These are phyloP conservation scores for Ogataea populi-albae DNA, from an alignment of 805 yeast species.

Conservation along the genomic window DNA sequence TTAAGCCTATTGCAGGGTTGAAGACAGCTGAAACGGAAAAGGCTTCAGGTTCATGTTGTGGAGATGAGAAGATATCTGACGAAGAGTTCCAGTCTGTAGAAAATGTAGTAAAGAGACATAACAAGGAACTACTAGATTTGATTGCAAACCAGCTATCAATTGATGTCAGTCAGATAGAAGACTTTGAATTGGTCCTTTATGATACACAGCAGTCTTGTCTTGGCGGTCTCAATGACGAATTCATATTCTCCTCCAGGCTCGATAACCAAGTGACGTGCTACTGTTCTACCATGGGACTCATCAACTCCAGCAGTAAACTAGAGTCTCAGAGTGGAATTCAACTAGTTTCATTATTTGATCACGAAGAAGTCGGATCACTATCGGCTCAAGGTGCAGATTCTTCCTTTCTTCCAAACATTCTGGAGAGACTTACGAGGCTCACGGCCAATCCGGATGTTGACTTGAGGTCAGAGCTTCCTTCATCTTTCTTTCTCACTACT, in stretches of 20 bases:
- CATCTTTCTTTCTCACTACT: conserved; percentile 47
- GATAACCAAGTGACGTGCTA: conserved; percentile 89
- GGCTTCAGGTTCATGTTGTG: too few relatives aligned
- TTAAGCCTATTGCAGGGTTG: conserved; percentile 79
- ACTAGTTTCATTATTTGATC: conserved; percentile 83
- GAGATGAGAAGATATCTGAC: conserved; percentile 46
- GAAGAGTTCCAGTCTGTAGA: conserved; percentile 65
- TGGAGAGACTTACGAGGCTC: conserved; percentile 61
- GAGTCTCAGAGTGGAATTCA: conserved; percentile 56
- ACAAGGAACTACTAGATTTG: conserved; percentile 61
- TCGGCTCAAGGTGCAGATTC: conserved; percentile 98
- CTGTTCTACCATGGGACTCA: conserved; percentile 70
- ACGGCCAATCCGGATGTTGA: conserved; percentile 39
- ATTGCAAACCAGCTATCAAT: conserved; percentile 66
- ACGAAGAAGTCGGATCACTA: conserved; percentile 91
- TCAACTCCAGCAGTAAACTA: conserved; percentile 40
- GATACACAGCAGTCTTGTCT: conserved; percentile 81
- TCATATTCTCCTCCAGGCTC: conserved; percentile 85
- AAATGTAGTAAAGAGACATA: conserved; percentile 70
- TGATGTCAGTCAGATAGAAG: conserved; percentile 61
- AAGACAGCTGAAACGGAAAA: conserved; percentile 20
- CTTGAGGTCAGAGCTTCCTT: conserved; percentile 27
- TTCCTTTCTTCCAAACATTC: conserved; percentile 76
- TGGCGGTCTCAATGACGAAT: conserved; percentile 90
- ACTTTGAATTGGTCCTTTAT: conserved; percentile 81